phyloP scores from a whole-genome alignment of 768 basidiomycete genomes.

The Rhodotorula sphaerocarpa region DNA sequence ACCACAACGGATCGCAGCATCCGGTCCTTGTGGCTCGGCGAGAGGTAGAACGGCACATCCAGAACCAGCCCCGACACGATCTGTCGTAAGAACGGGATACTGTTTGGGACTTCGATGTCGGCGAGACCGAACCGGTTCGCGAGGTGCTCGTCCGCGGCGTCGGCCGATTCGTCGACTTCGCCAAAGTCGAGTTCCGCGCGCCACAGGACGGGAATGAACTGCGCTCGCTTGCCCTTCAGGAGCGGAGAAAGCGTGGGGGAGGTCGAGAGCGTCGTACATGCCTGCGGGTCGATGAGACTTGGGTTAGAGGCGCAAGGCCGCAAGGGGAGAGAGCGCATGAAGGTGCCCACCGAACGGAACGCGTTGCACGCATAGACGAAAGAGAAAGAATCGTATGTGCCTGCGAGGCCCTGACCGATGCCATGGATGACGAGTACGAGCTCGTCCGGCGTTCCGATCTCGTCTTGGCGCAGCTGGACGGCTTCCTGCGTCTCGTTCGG shows the following conservation, averaged over 20 bases:
- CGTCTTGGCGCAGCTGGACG: conserved; percentile 8
- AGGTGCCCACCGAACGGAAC: conserved; percentile 17
- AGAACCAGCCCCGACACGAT: conserved; percentile 35
- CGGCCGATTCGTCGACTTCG: conserved; percentile 15
- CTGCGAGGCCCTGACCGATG: conserved; percentile 36
- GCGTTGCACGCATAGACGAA: conserved; percentile 37
- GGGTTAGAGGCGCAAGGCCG: too few species aligned
- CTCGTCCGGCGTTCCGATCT: conserved; percentile 35
- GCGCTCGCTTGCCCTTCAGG: conserved; percentile 27
- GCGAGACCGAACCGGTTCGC: conserved; percentile 31
- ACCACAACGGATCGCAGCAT: conserved; percentile 36
- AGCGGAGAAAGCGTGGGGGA: conserved; percentile 25
- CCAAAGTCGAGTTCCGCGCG: conserved; percentile 35
- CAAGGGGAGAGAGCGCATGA: background rate
- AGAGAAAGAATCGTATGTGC: conserved; percentile 32
- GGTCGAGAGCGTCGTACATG: conserved; percentile 26
- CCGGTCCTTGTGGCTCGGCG: conserved; percentile 32
- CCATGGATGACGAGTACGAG: conserved; percentile 38
- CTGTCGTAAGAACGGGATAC: conserved; percentile 35
- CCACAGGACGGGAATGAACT: conserved; percentile 39
- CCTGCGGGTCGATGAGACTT: background rate
- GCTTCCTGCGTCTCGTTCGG: conserved; percentile 11
- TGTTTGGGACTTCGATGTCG: conserved; percentile 31
- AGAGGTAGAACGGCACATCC: conserved; percentile 36
- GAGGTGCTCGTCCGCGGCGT: conserved; percentile 30